These are phyloP conservation scores for Hanseniaspora sp. DNA, from an alignment of 1,139 yeast genomes.

Conservation along the genomic window DNA sequence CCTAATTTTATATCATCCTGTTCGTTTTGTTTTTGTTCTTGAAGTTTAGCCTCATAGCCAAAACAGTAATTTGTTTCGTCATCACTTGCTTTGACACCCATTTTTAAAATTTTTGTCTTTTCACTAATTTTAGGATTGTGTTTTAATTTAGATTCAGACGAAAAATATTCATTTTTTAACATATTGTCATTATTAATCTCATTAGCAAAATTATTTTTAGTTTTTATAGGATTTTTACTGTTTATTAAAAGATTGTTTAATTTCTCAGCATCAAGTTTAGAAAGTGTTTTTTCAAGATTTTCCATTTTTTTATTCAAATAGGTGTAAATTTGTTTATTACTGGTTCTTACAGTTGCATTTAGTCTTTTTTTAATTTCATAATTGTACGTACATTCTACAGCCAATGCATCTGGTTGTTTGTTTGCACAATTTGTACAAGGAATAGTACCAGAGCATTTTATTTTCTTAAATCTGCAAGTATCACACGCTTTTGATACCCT, in stretches of 20 bases:
- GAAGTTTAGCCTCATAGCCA: too few relatives aligned
- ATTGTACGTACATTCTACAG: constrained; percentile 13
- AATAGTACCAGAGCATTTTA: constrained; percentile 47
- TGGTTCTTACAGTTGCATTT: not conserved
- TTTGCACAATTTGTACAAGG: constrained; percentile 28
- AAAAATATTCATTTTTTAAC: not conserved
- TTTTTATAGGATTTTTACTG: too few relatives aligned
- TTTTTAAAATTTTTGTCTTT: too few relatives aligned
- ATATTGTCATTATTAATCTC: too few relatives aligned
- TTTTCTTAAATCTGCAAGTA: constrained; percentile 49
- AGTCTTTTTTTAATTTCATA: constrained; percentile 6
- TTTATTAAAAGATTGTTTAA: not conserved
- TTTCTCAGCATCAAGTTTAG: not conserved
- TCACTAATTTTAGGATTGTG: too few relatives aligned
- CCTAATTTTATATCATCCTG: not conserved
- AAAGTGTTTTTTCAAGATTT: not conserved
- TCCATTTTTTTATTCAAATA: constrained; percentile 4
- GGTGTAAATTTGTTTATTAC: constrained; percentile 7
- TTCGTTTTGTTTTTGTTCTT: too few relatives aligned
- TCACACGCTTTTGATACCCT: constrained; percentile 44
- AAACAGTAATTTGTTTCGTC: too few relatives aligned
- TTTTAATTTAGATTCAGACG: too few relatives aligned
- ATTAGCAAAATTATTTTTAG: too few relatives aligned
- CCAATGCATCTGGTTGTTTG: not conserved
- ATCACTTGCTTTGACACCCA: too few relatives aligned